Conservation (phyloP, 768 basidiomycete genomes). For the Suillus plorans region DNA sequence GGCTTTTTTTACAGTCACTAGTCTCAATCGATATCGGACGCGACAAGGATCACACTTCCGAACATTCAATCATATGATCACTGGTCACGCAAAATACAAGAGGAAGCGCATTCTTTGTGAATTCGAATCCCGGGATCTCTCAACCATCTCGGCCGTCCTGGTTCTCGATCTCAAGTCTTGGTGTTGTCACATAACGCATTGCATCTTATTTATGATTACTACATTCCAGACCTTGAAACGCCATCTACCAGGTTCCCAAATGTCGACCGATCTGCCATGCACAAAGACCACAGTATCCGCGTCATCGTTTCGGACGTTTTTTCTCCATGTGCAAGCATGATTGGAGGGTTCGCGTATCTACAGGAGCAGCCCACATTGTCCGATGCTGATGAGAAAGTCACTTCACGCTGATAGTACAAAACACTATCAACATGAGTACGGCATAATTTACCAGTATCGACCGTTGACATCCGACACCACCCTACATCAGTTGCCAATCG, state of each 20-base stretch:
- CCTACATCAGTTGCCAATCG: neutral
- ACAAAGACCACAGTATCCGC: no score
- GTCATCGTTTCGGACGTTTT: neutral
- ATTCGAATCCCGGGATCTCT: neutral
- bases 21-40: neutral
- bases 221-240: neutral
- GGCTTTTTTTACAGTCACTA: neutral
- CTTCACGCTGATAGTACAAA: neutral
- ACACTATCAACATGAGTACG: neutral
- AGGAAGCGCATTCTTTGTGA: neutral
- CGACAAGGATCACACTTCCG: neutral
- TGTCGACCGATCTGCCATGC: neutral
- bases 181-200: neutral
- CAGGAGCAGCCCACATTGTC: neutral
- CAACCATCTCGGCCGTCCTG: neutral
- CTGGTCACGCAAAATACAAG: neutral
- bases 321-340: no score
- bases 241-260: neutral
- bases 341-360: neutral
- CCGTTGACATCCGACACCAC: neutral
- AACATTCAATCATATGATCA: neutral
- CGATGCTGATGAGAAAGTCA: no score
- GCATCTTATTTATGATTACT: neutral
- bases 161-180: neutral
- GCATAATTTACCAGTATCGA: neutral